phyloP scores from a whole-genome alignment of 805 yeast species.

The Nakazawaea wyomingensis region DNA sequence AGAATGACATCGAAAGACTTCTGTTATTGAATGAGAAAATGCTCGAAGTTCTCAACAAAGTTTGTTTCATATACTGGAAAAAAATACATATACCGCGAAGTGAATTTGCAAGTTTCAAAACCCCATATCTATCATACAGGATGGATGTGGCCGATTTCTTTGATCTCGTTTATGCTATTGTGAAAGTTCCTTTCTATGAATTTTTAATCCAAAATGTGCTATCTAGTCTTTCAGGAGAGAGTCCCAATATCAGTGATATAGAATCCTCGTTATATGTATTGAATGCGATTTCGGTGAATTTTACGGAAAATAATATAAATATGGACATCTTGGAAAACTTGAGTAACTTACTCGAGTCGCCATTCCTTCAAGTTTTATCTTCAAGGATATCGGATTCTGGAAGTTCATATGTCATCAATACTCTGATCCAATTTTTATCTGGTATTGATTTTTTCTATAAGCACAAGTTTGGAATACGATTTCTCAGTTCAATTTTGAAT shows the following conservation, averaged over 20 bases:
- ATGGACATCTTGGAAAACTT: conserved; percentile 19
- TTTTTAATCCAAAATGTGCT: conserved; percentile 34
- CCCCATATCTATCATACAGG: conserved; percentile 66
- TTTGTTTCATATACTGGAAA: conserved; percentile 62
- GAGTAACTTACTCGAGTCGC: conserved; percentile 23
- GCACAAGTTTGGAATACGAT: conserved; percentile 35
- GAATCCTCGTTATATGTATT: conserved; percentile 63
- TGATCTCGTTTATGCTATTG: conserved; percentile 62
- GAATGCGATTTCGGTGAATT: conserved; percentile 49
- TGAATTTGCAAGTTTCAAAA: conserved; percentile 27
- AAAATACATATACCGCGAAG: conserved; percentile 47
- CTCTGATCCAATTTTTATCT: conserved; percentile 54
- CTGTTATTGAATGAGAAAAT: conserved; percentile 27
- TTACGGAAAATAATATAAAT: conserved; percentile 30
- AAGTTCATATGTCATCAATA: conserved; percentile 30
- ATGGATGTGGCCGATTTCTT: conserved; percentile 73
- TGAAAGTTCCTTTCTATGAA: conserved; percentile 48
- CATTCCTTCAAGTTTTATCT: conserved; percentile 21
- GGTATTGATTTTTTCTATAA: conserved; percentile 57
- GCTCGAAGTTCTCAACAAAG: conserved; percentile 37
- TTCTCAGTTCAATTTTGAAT: conserved; percentile 47
- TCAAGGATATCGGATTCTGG: background rate
- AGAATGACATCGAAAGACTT: conserved; percentile 27
- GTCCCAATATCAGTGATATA: conserved; percentile 33
- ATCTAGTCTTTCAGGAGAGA: conserved; percentile 16